Percentiles rank a stretch among this genome's conserved stretches.
phyloP scores from a whole-genome alignment of 2,329 filamentous ascomycete genomes.

The Diplodia corticola region DNA sequence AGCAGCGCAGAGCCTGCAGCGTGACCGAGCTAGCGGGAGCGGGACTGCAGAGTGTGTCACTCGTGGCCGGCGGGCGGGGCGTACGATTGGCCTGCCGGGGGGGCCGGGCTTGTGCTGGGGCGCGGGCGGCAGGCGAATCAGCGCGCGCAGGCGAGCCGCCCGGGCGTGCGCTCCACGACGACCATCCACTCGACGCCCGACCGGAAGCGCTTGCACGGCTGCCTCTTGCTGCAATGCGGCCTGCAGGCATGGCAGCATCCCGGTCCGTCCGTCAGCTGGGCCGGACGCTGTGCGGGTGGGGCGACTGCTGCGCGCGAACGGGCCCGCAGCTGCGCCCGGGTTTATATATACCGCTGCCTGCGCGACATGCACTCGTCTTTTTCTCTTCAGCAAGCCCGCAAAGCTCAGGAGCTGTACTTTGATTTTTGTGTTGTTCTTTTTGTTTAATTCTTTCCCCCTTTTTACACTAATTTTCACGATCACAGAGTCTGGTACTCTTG shows the following conservation, averaged over 20 bases:
- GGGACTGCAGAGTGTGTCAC: slow-evolving; percentile 23
- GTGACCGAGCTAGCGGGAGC: slow-evolving; percentile 20
- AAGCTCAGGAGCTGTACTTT: slow-evolving; percentile 52
- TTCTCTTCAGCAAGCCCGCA: slow-evolving; percentile 54
- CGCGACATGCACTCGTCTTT: slow-evolving; percentile 25
- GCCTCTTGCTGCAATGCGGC: slow-evolving; percentile 1
- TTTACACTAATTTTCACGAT: slow-evolving; percentile 21
- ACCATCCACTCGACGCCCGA: slow-evolving; percentile 22
- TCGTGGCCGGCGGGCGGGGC: not conserved
- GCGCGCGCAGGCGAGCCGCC: slow-evolving; percentile 8
- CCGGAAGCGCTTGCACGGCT: slow-evolving; percentile 23
- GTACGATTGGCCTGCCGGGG: slow-evolving; percentile 4
- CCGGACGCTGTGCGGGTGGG: slow-evolving; percentile 15
- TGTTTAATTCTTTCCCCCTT: slow-evolving; percentile 28
- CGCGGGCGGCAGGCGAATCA: slow-evolving; percentile 6
- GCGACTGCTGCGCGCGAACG: not conserved
- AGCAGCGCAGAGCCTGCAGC: slow-evolving; percentile 16
- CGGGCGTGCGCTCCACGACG: slow-evolving; percentile 4
- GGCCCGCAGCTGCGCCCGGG: slow-evolving; percentile 2
- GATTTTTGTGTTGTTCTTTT: slow-evolving; percentile 43
- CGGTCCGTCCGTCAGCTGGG: slow-evolving; percentile 21
- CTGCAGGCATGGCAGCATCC: slow-evolving; percentile 21
- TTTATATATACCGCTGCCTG: slow-evolving; percentile 19
- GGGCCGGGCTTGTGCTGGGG: slow-evolving; percentile 2
- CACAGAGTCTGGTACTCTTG: slow-evolving; percentile 27